Evolutionary conservation across 2,329 filamentous ascomycete species (phyloP), one percentile per base, ranked within the genome.

Genomic region (Fonsecaea erecta): DNA sequence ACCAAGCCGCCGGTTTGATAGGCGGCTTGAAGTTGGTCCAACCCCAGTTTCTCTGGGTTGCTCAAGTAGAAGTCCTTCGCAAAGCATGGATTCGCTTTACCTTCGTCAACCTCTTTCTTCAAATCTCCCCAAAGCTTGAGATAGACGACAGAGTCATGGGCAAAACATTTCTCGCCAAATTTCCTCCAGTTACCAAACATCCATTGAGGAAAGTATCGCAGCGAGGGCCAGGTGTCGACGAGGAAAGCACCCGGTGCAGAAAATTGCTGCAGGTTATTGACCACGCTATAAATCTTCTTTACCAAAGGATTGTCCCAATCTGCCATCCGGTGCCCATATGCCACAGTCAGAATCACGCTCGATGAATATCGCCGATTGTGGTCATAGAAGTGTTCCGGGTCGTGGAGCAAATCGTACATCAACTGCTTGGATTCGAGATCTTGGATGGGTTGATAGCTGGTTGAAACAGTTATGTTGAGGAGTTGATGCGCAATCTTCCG

Each of bases 321-420:
- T 3, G 68, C 61, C 55, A 83, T 80, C 6, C 82, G 79, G 62
- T 82, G 81, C 0, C 83, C 82, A 68, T 84, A 85, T 3, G 81
- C 77, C 3, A 84, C 80, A 4, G 78, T 81, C 66, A 84, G 82
- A 5, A 83, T 81, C 34, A 84, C 76, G 66, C 79, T 81, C 1
- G 79, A 78, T 0, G 82, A 82, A 67, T 82, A 85, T 0, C 80
- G 76, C 68, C 83, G 79, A 26, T 84, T 76, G 18, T 79, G 74
- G 55, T 79, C 77, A 66, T 82, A 81, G 75, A 82, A 84, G 26
- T 77, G 76, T 0, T 80, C 76, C 2, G 63, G 63, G 60, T 64
- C 64, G 4, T 74, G 74, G 12, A 84, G 72, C 5, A 85, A 72
- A 6, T 81, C 77, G 63, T 70, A 74, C 58, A 79, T 77, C 3